Evolutionary conservation across 345 rosid species (phyloP).

Genomic region (Excoecaria cochinchinensis): DNA sequence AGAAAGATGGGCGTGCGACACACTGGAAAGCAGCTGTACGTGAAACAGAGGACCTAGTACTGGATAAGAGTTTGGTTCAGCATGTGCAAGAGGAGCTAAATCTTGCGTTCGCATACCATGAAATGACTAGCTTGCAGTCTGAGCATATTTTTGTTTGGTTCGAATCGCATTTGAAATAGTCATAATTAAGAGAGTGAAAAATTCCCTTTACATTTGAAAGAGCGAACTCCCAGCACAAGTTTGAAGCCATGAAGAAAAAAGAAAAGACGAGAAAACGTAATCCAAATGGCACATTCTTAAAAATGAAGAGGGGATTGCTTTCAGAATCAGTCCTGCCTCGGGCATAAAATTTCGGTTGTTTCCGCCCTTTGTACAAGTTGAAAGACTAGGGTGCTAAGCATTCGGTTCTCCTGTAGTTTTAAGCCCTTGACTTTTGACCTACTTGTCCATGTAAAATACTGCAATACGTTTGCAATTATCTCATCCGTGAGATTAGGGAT

Average conservation of each 20-base stretch:
- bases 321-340: no score
- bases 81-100: slow-evolving; percentile 89
- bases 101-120: slow-evolving; percentile 89
- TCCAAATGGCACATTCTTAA: neutral
- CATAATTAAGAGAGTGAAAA: neutral
- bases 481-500: no score
- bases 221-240: neutral
- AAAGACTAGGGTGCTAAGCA: no score
- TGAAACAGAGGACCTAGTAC: slow-evolving; percentile 27
- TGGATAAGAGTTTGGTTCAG: slow-evolving; percentile 50
- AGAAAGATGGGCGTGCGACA: slow-evolving; percentile 65
- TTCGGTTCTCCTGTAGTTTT: no score
- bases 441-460: no score
- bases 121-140: slow-evolving; percentile 89
- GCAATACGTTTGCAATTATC: no score
- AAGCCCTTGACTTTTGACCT: no score
- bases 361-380: no score
- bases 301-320: neutral
- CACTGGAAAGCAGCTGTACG: slow-evolving; percentile 61
- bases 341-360: no score
- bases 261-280: neutral
- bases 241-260: neutral
- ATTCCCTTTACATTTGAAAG: neutral
- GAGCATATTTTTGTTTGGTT: slow-evolving; percentile 86
- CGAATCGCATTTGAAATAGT: slow-evolving; percentile 61